Percentiles rank a stretch among this genome's conserved stretches.
phyloP scores from a whole-genome alignment of 495 filamentous ascomycete species.

The Talaromyces stipitatus region DNA sequence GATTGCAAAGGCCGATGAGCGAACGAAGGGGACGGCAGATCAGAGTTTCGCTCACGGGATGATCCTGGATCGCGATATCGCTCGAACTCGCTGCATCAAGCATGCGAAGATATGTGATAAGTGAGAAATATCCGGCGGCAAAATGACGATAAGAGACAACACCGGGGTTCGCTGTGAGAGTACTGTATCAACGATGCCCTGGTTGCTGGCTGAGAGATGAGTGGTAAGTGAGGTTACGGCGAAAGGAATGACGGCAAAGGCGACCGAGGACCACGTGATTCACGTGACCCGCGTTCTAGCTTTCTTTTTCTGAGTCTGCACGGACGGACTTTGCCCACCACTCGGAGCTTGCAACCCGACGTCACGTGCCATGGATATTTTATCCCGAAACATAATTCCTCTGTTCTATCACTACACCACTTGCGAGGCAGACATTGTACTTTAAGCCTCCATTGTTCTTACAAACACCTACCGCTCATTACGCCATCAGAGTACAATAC shows the following conservation, averaged over 20 bases:
- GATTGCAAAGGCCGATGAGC: constrained; percentile 4
- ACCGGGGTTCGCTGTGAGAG: neutral
- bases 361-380: neutral
- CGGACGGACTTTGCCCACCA: neutral
- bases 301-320: neutral
- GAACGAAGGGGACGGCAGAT: neutral
- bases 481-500: no score
- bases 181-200: neutral
- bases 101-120: neutral
- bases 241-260: constrained; percentile 4
- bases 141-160: neutral
- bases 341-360: neutral
- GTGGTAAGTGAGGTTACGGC: neutral
- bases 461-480: neutral
- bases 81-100: constrained; percentile 5
- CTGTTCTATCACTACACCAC: neutral
- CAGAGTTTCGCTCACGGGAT: constrained; percentile 7
- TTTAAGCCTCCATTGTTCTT: no score
- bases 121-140: neutral
- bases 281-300: constrained; percentile 1
- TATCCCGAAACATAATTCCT: neutral
- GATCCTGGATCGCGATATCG: constrained; percentile 1
- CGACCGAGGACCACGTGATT: constrained; percentile 4
- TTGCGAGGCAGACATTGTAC: neutral
- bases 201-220: neutral